Conservation (phyloP, 345 rosid genomes). For the Populus euphratica region DNA sequence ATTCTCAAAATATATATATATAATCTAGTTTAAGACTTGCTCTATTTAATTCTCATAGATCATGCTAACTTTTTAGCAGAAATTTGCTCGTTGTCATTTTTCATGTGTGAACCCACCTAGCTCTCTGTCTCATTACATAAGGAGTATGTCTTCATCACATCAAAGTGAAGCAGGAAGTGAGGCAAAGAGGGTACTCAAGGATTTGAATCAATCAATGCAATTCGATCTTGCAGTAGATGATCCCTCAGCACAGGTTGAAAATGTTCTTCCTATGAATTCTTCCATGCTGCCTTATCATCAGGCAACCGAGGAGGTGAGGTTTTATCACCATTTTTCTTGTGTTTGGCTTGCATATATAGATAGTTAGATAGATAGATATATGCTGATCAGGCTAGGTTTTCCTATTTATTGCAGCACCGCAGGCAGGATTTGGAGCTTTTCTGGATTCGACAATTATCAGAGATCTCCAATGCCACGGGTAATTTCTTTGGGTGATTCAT, state of each 20-base stretch:
- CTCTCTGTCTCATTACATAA: neutral
- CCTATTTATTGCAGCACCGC: neutral
- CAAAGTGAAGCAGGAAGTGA: neutral
- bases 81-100: neutral
- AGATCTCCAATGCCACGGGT: slow-evolving; percentile 23
- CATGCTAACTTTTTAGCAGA: neutral
- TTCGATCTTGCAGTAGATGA: slow-evolving; percentile 2
- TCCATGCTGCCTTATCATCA: neutral
- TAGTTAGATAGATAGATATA: neutral
- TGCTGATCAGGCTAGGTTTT: neutral
- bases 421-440: slow-evolving; percentile 15
- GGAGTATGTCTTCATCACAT: neutral
- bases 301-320: slow-evolving; percentile 8
- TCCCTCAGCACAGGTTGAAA: slow-evolving; percentile 1
- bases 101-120: too few relatives aligned
- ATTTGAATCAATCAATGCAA: slow-evolving; percentile 23
- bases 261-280: slow-evolving; percentile 7
- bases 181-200: slow-evolving; percentile 10
- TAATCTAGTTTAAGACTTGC: neutral
- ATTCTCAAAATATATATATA: neutral
- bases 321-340: neutral
- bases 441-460: slow-evolving; percentile 24
- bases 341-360: neutral
- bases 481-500: neutral
- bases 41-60: neutral